Base-by-base conservation (phyloP, 1,139 yeast genomes). In the Kluyveromyces sp. region DNA sequence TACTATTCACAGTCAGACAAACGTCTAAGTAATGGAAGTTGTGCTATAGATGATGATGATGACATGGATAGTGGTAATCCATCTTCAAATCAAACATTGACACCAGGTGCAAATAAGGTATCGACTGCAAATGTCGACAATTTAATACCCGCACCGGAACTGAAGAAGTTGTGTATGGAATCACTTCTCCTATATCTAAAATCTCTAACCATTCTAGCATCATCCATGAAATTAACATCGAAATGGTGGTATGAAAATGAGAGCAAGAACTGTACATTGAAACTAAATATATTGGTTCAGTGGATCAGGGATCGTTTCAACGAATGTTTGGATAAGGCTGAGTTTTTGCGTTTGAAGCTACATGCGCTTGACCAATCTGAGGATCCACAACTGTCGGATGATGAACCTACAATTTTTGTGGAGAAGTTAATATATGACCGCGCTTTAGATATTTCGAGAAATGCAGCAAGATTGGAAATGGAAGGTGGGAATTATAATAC, bases 241-340 rank as follows among this genome's bases (percentile, higher is more conserved):
- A 80, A 74, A 25, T 90, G 97, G 97, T 90, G 97, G 97, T 77
- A 77, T 51, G 74, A 74, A 37, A 67, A 72, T 32, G 71, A 70
- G 37, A 64, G 70, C 29, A 69, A 69, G 42, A 66, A 66, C 44
- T 61, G 66, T 32, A 58, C 70, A 15, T 50, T 63, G 29, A 76
- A 79, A 49, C 73, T 92, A 56, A 87, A 87, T 60, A 83, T 84
- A 47, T 71, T 87, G 45, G 96, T 92, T 5, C 97, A 92, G 65
- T 89, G 97, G 96, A 80, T 87, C 7, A 75, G 97, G 50, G 90
- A 84, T 48, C 78, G 81, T 52, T 92, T 89, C 67, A 92, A 92
- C 65, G 96, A 89, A 60, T 78, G 87, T 50, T 72, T 92, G 50
- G 96, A 86, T 53, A 84, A 83, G 61, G 97, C 97, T 0, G 97